Conservation (phyloP, 106 monocot species). For the Amphibolis antarctica region DNA sequence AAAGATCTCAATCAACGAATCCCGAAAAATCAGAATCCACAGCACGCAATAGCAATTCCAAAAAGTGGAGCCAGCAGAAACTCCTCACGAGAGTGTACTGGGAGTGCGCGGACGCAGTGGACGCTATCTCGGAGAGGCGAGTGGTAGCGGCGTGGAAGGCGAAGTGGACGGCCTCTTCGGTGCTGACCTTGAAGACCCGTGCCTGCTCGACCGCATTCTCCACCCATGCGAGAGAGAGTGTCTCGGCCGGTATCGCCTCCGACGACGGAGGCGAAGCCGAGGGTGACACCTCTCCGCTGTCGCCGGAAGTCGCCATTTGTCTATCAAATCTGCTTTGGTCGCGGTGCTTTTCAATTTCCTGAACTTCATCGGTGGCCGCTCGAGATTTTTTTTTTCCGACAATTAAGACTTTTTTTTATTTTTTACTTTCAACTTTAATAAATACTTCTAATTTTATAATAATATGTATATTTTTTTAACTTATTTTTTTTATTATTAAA, state of each 20-base stretch:
- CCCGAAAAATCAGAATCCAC: not conserved
- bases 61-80: not conserved
- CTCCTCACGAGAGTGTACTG: constrained; percentile 25
- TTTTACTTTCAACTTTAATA: no score
- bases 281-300: not conserved
- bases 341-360: no score
- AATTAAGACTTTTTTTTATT: no score
- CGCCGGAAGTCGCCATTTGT: not conserved
- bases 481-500: no score
- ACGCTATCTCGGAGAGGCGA: constrained; percentile 25
- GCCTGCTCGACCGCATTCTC: constrained; percentile 22
- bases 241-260: not conserved
- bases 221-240: constrained; percentile 19
- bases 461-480: no score
- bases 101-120: constrained; percentile 20
- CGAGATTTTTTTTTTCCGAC: no score
- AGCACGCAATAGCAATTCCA: not conserved
- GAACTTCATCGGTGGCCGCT: no score
- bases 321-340: no score
- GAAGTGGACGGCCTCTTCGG: constrained; percentile 21
- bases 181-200: constrained; percentile 2
- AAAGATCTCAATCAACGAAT: not conserved
- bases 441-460: no score
- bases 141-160: constrained; percentile 15
- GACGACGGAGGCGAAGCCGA: not conserved